Evolutionary conservation across 305 asterid species (phyloP).

Genomic region (Fraxinus platypoda): DNA sequence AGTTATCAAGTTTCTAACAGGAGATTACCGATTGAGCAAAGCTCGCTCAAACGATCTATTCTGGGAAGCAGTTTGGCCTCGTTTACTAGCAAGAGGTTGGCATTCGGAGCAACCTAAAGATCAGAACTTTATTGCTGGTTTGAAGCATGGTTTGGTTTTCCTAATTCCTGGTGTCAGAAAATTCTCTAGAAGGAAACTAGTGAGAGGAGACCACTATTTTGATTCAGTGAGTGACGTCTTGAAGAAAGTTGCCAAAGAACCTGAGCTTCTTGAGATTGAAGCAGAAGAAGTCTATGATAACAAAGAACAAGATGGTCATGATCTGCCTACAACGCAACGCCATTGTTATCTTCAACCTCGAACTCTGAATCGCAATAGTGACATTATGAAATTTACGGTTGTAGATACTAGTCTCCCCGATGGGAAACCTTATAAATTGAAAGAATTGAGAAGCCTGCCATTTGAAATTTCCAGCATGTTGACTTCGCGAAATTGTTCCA

Average conservation of each 20-base stretch:
- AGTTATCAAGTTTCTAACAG: constrained; percentile 56
- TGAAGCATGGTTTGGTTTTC: constrained; percentile 53
- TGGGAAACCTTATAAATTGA: constrained; percentile 31
- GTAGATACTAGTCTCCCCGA: constrained; percentile 64
- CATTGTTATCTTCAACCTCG: constrained; percentile 65
- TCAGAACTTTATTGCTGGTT: constrained; percentile 30
- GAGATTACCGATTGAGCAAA: constrained; percentile 70
- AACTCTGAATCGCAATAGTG: constrained; percentile 40
- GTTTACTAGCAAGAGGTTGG: constrained; percentile 82
- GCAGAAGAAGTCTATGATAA: constrained; percentile 35
- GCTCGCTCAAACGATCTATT: constrained; percentile 64
- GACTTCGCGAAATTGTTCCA: constrained; percentile 4
- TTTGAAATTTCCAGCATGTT: constrained; percentile 29
- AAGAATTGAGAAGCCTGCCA: constrained; percentile 54
- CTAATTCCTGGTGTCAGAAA: constrained; percentile 59
- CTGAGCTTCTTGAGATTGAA: constrained; percentile 55
- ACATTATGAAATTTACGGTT: constrained; percentile 45
- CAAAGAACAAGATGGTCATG: constrained; percentile 40
- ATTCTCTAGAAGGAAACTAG: constrained; percentile 56
- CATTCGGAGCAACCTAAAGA: constrained; percentile 64
- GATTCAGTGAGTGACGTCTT: constrained; percentile 71
- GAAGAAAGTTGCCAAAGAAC: constrained; percentile 66
- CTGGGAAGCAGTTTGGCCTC: constrained; percentile 92
- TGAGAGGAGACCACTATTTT: constrained; percentile 64
- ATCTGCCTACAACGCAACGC: constrained; percentile 35